These are phyloP conservation scores for Chlorophyllum brunneum DNA, from an alignment of 768 basidiomycete genomes.

Conservation along the genomic window DNA sequence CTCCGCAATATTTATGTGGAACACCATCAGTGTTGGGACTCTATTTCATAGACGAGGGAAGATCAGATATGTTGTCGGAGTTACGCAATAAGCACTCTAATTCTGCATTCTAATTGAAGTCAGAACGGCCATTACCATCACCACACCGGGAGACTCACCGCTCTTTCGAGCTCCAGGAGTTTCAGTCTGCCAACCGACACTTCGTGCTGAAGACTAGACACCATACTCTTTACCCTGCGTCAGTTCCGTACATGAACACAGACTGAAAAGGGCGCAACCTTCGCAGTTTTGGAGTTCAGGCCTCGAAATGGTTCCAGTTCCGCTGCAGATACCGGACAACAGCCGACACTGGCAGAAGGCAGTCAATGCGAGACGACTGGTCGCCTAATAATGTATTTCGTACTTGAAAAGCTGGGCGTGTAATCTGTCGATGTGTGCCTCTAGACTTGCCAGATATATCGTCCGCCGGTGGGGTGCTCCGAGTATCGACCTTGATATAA, in stretches of 20 bases:
- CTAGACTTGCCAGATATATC: slow-evolving; percentile 69
- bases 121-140: not conserved
- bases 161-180: slow-evolving; percentile 64
- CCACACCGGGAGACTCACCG: slow-evolving; percentile 38
- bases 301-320: slow-evolving; percentile 63
- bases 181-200: slow-evolving; percentile 54
- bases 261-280: slow-evolving; percentile 35
- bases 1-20: too few species aligned
- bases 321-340: slow-evolving; percentile 52
- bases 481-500: slow-evolving; percentile 48
- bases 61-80: not conserved
- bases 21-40: not conserved
- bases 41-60: not conserved
- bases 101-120: slow-evolving; percentile 2
- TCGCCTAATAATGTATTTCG: not conserved
- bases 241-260: not conserved
- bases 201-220: slow-evolving; percentile 67
- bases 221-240: slow-evolving; percentile 50
- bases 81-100: not conserved
- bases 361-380: slow-evolving; percentile 2
- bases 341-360: slow-evolving; percentile 31
- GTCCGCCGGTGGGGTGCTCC: slow-evolving; percentile 65
- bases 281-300: slow-evolving; percentile 73
- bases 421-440: slow-evolving; percentile 66
- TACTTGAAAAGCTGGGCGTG: slow-evolving; percentile 53